These are phyloP conservation scores for Phytopythium boreale DNA, from an alignment of 352 stramenopile genomes.

Conservation along the genomic window DNA sequence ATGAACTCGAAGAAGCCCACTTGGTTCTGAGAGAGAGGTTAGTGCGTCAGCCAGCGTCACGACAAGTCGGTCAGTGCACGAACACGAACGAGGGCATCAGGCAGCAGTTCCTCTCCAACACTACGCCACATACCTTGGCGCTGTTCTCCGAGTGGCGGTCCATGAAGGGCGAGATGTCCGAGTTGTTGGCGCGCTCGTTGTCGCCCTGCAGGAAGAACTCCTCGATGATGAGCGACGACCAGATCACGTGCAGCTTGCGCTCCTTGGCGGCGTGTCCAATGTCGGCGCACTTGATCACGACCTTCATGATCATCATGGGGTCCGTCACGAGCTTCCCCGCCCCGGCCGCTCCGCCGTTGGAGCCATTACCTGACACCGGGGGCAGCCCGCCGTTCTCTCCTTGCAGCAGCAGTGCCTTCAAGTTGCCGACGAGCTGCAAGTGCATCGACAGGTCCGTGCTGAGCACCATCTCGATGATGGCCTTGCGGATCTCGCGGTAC, in stretches of 20 bases:
- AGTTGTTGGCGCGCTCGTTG: slow-evolving; percentile 85
- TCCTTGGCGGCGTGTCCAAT: slow-evolving; percentile 92
- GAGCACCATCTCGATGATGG: slow-evolving; percentile 88
- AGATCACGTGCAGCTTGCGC: slow-evolving; percentile 83
- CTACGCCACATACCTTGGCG: slow-evolving; percentile 52
- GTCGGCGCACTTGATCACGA: slow-evolving; percentile 90
- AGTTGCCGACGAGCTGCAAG: slow-evolving; percentile 68
- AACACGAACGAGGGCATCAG: not conserved
- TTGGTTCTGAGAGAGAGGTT: slow-evolving; percentile 66
- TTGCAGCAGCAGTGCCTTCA: slow-evolving; percentile 74
- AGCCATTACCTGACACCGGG: not conserved
- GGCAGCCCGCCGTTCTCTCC: slow-evolving; percentile 2
- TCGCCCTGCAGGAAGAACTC: slow-evolving; percentile 96
- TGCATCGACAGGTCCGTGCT: slow-evolving; percentile 85
- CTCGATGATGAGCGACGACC: slow-evolving; percentile 91
- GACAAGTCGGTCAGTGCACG: not conserved
- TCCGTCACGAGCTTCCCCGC: slow-evolving; percentile 40
- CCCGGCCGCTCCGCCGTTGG: slow-evolving; percentile 2
- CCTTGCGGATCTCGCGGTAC: slow-evolving; percentile 77
- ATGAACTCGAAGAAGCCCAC: slow-evolving; percentile 87
- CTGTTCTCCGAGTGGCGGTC: slow-evolving; percentile 87
- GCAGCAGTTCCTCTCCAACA: not conserved
- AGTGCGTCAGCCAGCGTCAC: not conserved
- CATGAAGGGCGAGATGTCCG: slow-evolving; percentile 92
- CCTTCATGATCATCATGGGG: slow-evolving; percentile 87